These are phyloP conservation scores for Fusarium duplospermum DNA, from an alignment of 2,329 filamentous ascomycete species.

Conservation along the genomic window DNA sequence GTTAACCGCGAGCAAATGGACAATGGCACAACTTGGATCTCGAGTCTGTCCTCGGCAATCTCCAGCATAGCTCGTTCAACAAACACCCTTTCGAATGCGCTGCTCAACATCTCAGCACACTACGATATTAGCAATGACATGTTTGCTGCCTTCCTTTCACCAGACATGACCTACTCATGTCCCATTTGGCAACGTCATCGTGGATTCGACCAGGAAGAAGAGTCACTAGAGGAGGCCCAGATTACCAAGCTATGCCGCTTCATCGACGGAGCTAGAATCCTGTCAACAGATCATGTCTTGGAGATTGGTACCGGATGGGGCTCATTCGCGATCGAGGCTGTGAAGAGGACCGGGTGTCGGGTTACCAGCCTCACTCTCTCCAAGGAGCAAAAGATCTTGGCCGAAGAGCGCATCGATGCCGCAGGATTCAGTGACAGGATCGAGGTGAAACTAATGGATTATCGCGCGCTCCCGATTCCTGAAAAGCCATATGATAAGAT, in stretches of 20 bases:
- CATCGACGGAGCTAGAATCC: constrained; percentile 73
- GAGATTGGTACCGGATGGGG: constrained; percentile 85
- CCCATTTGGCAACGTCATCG: constrained; percentile 65
- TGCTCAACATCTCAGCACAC: constrained; percentile 76
- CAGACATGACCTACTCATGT: constrained; percentile 83
- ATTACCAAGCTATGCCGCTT: constrained; percentile 74
- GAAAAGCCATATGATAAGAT: constrained; percentile 74
- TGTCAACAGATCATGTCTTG: constrained; percentile 73
- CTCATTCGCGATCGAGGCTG: constrained; percentile 77
- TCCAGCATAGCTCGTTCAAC: constrained; percentile 67
- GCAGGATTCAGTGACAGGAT: constrained; percentile 72
- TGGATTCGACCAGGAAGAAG: constrained; percentile 50
- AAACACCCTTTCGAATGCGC: constrained; percentile 68
- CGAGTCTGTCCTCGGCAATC: constrained; percentile 67
- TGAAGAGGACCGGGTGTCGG: constrained; percentile 72
- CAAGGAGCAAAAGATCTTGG: constrained; percentile 75
- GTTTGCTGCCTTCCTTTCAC: constrained; percentile 78
- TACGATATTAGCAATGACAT: constrained; percentile 83
- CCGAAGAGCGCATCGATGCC: constrained; percentile 71
- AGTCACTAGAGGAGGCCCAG: constrained; percentile 74
- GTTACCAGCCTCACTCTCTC: constrained; percentile 77
- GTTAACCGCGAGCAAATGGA: constrained; percentile 72
- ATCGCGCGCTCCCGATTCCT: constrained; percentile 69
- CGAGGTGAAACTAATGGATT: constrained; percentile 75
- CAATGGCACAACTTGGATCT: constrained; percentile 73